Conservation (phyloP, 192 early-diverging fungal species). For the Podila verticillata region DNA sequence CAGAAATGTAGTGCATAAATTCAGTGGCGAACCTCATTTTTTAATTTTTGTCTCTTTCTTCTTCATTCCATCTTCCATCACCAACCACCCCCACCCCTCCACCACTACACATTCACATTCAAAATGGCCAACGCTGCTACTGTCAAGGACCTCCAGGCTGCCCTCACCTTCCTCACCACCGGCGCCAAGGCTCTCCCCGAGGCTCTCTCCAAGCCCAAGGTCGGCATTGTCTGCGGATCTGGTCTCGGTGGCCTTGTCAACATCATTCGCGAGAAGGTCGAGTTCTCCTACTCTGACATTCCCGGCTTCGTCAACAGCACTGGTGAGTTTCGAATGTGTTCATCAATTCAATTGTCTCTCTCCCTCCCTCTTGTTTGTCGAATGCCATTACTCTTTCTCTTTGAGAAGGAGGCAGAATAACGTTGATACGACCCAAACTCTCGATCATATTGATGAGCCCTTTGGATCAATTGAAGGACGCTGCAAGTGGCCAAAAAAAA, state of each 20-base stretch:
- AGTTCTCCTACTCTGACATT: slow-evolving; percentile 82
- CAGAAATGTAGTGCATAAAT: too few relatives aligned
- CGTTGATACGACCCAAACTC: too few relatives aligned
- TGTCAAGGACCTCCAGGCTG: slow-evolving; percentile 39
- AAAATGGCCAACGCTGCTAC: slow-evolving; percentile 47
- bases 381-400: neutral
- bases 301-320: slow-evolving; percentile 87
- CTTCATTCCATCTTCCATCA: neutral
- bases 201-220: slow-evolving; percentile 57
- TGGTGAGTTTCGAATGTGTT: slow-evolving; percentile 51
- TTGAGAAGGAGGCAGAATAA: too few relatives aligned
- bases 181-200: slow-evolving; percentile 41
- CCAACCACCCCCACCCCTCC: neutral
- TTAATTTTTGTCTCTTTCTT: slow-evolving; percentile 1
- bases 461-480: neutral
- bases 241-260: slow-evolving; percentile 86
- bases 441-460: too few relatives aligned
- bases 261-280: slow-evolving; percentile 64
- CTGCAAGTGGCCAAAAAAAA: neutral
- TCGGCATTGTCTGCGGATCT: slow-evolving; percentile 87
- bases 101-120: neutral
- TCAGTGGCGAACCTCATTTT: neutral
- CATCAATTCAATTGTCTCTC: neutral
- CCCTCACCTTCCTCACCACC: slow-evolving; percentile 37
- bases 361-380: neutral